phyloP scores from a whole-genome alignment of 306 rosid species.

The Begonia peltatifolia region DNA sequence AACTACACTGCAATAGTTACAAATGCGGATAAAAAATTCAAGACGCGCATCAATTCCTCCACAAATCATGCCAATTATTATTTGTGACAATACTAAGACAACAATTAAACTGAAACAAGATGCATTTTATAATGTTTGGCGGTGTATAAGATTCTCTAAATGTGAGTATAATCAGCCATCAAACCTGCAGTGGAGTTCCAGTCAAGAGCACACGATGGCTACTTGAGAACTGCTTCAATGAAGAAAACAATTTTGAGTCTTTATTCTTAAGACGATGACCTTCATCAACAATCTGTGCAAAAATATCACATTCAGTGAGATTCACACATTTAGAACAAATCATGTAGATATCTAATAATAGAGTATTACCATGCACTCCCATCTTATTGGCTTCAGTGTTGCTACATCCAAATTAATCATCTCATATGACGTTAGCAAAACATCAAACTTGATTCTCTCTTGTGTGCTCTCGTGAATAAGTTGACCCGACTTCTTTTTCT shows the following conservation, averaged over 20 bases:
- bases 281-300: constrained; percentile 81
- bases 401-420: constrained; percentile 79
- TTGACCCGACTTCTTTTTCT: constrained; percentile 79
- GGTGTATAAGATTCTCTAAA: background rate
- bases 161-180: constrained; percentile 12
- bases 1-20: too few species aligned
- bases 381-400: constrained; percentile 70
- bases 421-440: constrained; percentile 92
- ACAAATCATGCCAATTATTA: too few species aligned
- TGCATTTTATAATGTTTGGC: too few species aligned
- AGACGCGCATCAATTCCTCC: too few species aligned
- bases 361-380: constrained; percentile 82
- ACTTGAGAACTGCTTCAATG: constrained; percentile 66
- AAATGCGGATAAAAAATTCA: too few species aligned
- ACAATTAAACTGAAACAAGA: too few species aligned
- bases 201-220: constrained; percentile 88
- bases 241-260: constrained; percentile 94
- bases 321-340: constrained; percentile 5
- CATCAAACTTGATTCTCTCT: constrained; percentile 94
- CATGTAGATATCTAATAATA: constrained; percentile 5
- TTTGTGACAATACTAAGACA: too few species aligned
- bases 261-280: constrained; percentile 98
- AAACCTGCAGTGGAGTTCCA: constrained; percentile 99
- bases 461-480: constrained; percentile 67
- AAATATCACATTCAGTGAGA: constrained; percentile 17